Conservation (phyloP, 2,329 filamentous ascomycete genomes). For the Sordariomycetes sp. region DNA sequence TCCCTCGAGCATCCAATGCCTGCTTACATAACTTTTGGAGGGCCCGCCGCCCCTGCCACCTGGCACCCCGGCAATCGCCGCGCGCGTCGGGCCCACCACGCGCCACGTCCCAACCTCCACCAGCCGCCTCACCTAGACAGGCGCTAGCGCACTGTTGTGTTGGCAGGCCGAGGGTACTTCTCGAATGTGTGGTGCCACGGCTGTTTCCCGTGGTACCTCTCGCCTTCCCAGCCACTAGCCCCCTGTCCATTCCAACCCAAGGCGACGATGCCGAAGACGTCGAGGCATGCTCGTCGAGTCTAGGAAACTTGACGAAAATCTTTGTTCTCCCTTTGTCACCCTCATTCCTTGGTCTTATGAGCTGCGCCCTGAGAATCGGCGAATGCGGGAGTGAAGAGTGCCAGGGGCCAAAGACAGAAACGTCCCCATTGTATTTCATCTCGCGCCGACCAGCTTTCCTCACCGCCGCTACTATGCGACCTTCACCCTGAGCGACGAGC, state of each 20-base stretch:
- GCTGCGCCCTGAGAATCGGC: neutral
- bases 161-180: neutral
- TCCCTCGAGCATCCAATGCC: neutral
- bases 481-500: neutral
- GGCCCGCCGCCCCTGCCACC: neutral
- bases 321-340: neutral
- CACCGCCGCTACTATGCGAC: conserved; percentile 1
- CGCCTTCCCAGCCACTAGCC: too few relatives aligned
- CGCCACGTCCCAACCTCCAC: neutral
- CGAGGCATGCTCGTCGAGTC: neutral
- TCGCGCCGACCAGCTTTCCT: neutral
- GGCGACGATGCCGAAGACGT: neutral
- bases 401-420: neutral
- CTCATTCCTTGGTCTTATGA: neutral
- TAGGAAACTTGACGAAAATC: neutral
- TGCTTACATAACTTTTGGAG: neutral
- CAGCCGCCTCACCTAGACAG: neutral
- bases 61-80: neutral
- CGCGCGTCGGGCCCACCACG: neutral
- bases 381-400: neutral
- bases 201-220: neutral
- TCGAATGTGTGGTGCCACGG: neutral
- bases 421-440: neutral
- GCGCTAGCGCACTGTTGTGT: neutral
- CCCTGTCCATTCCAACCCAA: too few relatives aligned